These are phyloP conservation scores for Gigaspora rosea DNA, from an alignment of 192 early-diverging fungal species.

Conservation along the genomic window DNA sequence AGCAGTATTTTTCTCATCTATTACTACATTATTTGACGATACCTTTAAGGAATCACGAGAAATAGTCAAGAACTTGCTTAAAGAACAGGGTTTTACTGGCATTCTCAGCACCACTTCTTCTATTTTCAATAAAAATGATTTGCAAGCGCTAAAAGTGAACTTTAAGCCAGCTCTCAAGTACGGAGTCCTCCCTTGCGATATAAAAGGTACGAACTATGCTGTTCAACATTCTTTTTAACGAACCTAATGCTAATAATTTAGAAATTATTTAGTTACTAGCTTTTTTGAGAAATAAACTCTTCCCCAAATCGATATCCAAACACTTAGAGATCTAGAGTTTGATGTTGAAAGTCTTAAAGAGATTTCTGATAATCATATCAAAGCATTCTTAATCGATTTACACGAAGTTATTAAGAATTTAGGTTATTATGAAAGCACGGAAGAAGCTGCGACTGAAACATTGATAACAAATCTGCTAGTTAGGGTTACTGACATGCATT, in stretches of 20 bases:
- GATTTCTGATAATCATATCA: not conserved
- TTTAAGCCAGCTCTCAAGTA: not conserved
- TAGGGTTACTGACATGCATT: not conserved
- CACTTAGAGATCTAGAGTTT: constrained; percentile 3
- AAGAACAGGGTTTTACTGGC: not conserved
- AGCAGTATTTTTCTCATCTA: constrained; percentile 19
- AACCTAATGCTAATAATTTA: constrained; percentile 27
- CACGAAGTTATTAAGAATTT: not conserved
- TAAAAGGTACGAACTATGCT: constrained; percentile 18
- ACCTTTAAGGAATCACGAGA: not conserved
- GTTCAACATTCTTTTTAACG: not conserved
- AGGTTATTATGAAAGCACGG: not conserved
- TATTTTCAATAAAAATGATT: constrained; percentile 14
- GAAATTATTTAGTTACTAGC: constrained; percentile 16
- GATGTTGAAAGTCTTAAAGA: not conserved
- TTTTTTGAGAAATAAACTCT: constrained; percentile 23
- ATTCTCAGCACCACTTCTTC: not conserved
- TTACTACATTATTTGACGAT: not conserved
- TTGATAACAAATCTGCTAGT: not conserved
- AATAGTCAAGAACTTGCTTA: not conserved
- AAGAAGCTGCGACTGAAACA: constrained; percentile 4
- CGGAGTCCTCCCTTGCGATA: not conserved
- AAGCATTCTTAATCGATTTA: not conserved
- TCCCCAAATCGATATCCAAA: constrained; percentile 20
- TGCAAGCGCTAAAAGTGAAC: constrained; percentile 20